Base-by-base conservation (phyloP, 1,139 yeast genomes). In the Wickerhamomyces sp. region DNA sequence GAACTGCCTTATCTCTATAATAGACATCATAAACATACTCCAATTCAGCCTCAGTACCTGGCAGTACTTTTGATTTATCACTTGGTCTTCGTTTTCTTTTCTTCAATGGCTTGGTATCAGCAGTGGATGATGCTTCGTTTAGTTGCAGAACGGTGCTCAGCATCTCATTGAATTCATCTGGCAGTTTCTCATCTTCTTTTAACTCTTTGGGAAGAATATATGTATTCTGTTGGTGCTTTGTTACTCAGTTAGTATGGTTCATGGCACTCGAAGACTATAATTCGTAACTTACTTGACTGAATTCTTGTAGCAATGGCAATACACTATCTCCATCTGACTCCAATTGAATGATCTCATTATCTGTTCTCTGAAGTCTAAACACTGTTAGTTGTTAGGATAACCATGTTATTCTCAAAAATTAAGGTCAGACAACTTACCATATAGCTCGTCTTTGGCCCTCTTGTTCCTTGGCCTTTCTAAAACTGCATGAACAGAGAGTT, bases 1-100 rank as follows among this genome's bases (percentile, higher is more conserved):
- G 70, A 41, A 69, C 69, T 1, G 76, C 72, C 47, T 68, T 67
- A 52, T 80, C 79, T 53, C 88, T 64, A 66, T 78, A 70, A 73
- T 91, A 91, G 18, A 91, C 90, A 66, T 91, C 99, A 60, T 89
- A 93, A 18, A 91, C 98, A 55, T 87, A 91, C 34, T 86, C 95
- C 15, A 77, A 72, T n/a, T 72, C 71, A 11, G 51, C 30, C 27
- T 52, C 37, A 42, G 37, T 36, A 7, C 29, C 8, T 14, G 34
- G 15, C 9, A 26, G 26, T 13, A 7, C 29, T 14, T 11, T 30
- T 30, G 41, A 60, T 48, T 46, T 53, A 53, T 52, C 51, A 48
- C 35, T 60, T 54, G 26, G 56, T 58, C 46, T 57, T 50, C 40
- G 52, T 52, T 32, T 58, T 46, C 41, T 48, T 46, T 36, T 56